A percentile compares a stretch with the other conserved stretches of the same genome.
These are phyloP conservation scores for Agaricus subrufescens DNA, from an alignment of 768 basidiomycete genomes.

Conservation along the genomic window DNA sequence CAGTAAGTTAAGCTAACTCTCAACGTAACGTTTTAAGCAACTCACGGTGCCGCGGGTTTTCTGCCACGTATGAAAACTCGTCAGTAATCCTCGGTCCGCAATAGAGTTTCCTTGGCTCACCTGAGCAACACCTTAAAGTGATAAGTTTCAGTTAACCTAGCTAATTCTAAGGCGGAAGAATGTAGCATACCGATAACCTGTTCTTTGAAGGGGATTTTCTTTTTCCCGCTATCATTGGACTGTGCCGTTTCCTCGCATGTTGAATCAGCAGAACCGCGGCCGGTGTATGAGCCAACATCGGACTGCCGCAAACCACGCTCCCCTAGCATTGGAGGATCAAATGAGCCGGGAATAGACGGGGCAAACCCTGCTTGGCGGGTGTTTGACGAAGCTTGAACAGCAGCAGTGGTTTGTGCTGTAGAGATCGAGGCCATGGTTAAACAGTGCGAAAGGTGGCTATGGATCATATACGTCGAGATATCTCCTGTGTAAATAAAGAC, in stretches of 20 bases:
- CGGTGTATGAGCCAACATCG: no score
- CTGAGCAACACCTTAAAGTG: constrained; percentile 26
- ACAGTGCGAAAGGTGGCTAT: no score
- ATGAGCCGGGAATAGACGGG: background rate
- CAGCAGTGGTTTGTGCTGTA: background rate
- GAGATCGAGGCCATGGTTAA: no score
- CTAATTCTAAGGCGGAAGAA: no score
- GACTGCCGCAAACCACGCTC: constrained; percentile 10
- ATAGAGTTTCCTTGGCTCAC: constrained; percentile 12
- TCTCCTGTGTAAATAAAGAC: no score
- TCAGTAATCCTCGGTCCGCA: background rate
- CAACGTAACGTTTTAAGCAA: constrained; percentile 2
- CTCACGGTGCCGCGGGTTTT: constrained; percentile 41
- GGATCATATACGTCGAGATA: no score
- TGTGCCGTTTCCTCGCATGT: background rate
- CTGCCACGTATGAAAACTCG: constrained; percentile 14
- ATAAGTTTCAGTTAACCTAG: no score
- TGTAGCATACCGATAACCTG: constrained; percentile 44
- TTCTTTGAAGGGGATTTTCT: constrained; percentile 52
- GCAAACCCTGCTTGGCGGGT: background rate
- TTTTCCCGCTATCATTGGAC: constrained; percentile 7
- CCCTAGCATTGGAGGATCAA: constrained; percentile 18
- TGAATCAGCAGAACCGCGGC: no score
- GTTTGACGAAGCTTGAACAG: background rate
- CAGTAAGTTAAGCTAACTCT: background rate